A percentile compares a stretch with the other conserved stretches of the same genome.
These are phyloP conservation scores for Raphanus raphanistrum DNA, from an alignment of 345 rosid genomes.

Conservation along the genomic window DNA sequence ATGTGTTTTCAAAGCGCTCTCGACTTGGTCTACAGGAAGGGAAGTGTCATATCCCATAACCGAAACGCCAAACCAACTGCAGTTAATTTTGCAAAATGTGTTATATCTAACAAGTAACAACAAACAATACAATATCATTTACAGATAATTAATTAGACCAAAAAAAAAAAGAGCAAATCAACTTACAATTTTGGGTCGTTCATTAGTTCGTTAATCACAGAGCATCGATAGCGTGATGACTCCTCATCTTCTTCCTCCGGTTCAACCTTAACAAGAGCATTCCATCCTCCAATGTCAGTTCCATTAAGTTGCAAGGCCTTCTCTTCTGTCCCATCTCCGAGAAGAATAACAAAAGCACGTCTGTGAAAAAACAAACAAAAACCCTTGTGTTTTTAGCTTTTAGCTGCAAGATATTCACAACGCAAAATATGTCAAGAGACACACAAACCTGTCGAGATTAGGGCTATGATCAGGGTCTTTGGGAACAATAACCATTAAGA, in stretches of 20 bases:
- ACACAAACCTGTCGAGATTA: neutral
- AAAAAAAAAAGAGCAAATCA: no score
- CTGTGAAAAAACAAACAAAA: neutral
- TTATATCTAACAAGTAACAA: neutral
- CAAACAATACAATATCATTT: neutral
- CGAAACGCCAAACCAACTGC: neutral
- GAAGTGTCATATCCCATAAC: neutral
- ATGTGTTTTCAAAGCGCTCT: neutral
- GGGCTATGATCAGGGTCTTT: neutral
- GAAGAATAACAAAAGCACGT: neutral
- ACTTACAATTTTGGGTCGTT: neutral
- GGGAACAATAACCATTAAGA: neutral
- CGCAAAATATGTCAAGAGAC: no score
- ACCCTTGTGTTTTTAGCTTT: no score
- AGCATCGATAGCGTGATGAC: neutral
- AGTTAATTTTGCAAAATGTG: neutral
- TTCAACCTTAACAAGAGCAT: neutral
- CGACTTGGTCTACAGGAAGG: neutral
- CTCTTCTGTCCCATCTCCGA: neutral
- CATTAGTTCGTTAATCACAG: neutral
- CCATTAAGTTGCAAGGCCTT: neutral
- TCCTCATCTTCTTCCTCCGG: neutral
- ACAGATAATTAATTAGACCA: neutral
- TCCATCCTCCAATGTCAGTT: neutral
- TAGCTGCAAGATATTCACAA: no score